phyloP scores from a whole-genome alignment of 2,329 filamentous ascomycete genomes.

The Colletotrichum chrysophilum region DNA sequence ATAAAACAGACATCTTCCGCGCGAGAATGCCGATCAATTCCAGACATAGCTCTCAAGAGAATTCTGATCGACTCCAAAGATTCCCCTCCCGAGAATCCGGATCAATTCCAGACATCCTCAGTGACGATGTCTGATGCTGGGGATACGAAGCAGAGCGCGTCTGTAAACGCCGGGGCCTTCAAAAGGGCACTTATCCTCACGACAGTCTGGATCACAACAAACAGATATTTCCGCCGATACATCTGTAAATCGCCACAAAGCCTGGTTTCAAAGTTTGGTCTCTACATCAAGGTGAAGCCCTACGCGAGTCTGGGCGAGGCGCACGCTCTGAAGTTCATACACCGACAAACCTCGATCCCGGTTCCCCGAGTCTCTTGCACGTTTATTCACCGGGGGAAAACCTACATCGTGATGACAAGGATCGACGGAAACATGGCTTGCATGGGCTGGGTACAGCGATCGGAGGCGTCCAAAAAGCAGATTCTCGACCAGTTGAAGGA shows the following conservation, averaged over 20 bases:
- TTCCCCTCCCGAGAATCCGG: neutral
- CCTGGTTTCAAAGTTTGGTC: neutral
- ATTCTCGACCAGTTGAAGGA: conserved; percentile 26
- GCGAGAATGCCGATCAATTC: neutral
- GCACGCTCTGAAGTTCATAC: conserved; percentile 43
- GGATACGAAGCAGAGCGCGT: neutral
- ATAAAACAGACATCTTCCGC: neutral
- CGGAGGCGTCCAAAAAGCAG: conserved; percentile 20
- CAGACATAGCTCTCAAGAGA: neutral
- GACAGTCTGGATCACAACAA: neutral
- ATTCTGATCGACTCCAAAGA: neutral
- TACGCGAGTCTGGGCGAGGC: conserved; percentile 40
- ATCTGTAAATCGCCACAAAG: neutral
- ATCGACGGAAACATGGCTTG: conserved; percentile 31
- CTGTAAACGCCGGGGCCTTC: neutral
- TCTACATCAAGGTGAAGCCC: conserved; percentile 36
- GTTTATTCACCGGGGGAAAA: conserved; percentile 36
- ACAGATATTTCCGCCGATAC: neutral
- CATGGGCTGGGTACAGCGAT: conserved; percentile 15
- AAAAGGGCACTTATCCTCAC: neutral
- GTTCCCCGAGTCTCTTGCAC: conserved; percentile 48
- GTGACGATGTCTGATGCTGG: neutral
- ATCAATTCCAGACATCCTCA: neutral
- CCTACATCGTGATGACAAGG: conserved; percentile 49
- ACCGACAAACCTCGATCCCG: conserved; percentile 44